These are phyloP conservation scores for Phaseolus coccineus DNA, from an alignment of 331 rosid genomes.

Conservation along the genomic window DNA sequence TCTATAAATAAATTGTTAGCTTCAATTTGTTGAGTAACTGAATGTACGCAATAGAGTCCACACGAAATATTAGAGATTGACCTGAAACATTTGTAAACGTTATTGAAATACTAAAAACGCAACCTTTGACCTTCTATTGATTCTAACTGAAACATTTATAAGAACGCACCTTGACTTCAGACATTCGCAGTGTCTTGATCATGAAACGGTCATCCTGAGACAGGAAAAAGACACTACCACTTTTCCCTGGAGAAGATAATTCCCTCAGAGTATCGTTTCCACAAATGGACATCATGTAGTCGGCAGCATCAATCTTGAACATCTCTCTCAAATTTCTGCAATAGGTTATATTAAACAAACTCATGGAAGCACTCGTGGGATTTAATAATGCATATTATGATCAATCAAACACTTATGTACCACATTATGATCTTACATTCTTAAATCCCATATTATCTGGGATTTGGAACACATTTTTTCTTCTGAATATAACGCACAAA, in stretches of 20 bases:
- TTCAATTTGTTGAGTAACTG: neutral
- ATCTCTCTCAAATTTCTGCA: slow-evolving; percentile 86
- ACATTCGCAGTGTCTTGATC: slow-evolving; percentile 87
- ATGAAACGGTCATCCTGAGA: slow-evolving; percentile 96
- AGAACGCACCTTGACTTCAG: slow-evolving; percentile 81
- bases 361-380: too few species aligned
- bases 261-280: slow-evolving; percentile 95
- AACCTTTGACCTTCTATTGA: neutral
- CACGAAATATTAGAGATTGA: neutral
- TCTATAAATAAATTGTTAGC: neutral
- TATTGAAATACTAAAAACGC: neutral
- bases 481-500: neutral
- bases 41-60: neutral
- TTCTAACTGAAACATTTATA: slow-evolving; percentile 1
- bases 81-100: slow-evolving; percentile 1
- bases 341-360: slow-evolving; percentile 24
- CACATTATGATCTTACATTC: too few species aligned
- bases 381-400: neutral
- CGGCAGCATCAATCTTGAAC: slow-evolving; percentile 95
- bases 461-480: neutral
- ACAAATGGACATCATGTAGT: slow-evolving; percentile 96
- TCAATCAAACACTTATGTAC: neutral
- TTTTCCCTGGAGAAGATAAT: slow-evolving; percentile 95
- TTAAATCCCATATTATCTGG: neutral
- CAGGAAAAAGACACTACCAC: slow-evolving; percentile 90